Evolutionary conservation across 2,329 filamentous ascomycete species (phyloP).

Genomic region (Lasiodiplodia gonubiensis): DNA sequence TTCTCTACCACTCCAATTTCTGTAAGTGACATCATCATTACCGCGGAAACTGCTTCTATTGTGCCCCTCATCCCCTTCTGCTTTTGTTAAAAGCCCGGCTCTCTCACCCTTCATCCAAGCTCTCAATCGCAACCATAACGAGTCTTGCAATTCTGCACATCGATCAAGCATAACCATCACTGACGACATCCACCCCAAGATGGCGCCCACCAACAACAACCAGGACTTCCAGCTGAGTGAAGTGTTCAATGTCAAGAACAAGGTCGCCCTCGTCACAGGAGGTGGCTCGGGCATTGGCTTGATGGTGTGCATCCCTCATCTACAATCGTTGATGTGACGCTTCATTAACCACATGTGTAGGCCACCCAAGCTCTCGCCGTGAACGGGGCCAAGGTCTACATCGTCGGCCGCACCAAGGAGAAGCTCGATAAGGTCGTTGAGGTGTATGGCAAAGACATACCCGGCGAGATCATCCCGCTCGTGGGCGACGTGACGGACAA

Average conservation of each 20-base stretch:
- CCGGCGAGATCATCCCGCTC: conserved; percentile 55
- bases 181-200: conserved; percentile 34
- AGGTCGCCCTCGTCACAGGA: conserved; percentile 51
- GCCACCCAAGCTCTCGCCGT: conserved; percentile 53
- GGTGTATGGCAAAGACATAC: conserved; percentile 50
- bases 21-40: conserved; percentile 25
- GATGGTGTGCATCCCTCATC: conserved; percentile 40
- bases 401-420: conserved; percentile 54
- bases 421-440: conserved; percentile 56
- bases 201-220: conserved; percentile 40
- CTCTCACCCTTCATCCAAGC: background rate
- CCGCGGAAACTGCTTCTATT: background rate
- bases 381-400: conserved; percentile 56
- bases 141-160: background rate
- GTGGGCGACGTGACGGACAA: conserved; percentile 53
- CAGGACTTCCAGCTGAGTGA: conserved; percentile 41
- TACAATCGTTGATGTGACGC: background rate
- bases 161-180: background rate
- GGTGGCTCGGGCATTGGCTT: conserved; percentile 56
- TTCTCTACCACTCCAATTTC: background rate
- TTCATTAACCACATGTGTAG: background rate
- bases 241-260: conserved; percentile 47
- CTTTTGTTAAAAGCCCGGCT: background rate
- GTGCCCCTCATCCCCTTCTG: background rate
- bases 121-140: background rate